Conservation (phyloP, 192 early-diverging fungal species). For the Geranomyces variabilis region DNA sequence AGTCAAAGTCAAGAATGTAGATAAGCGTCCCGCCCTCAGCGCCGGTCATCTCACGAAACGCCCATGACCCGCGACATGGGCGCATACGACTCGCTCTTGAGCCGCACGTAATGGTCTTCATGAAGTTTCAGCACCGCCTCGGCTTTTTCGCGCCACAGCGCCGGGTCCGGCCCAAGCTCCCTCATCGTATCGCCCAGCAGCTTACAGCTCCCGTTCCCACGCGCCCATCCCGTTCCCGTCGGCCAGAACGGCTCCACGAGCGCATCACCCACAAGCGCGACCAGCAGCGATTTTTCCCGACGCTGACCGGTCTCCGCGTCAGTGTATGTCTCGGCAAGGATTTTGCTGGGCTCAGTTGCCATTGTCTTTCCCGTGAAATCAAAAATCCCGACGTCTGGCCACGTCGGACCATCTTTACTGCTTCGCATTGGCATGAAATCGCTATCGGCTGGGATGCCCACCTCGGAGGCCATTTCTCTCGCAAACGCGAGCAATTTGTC, state of each 20-base stretch:
- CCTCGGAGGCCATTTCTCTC: conserved; percentile 18
- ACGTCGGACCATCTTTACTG: not conserved
- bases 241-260: conserved; percentile 34
- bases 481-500: conserved; percentile 16
- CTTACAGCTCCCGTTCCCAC: conserved; percentile 18
- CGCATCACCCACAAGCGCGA: conserved; percentile 35
- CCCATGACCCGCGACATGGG: conserved; percentile 26
- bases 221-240: conserved; percentile 33
- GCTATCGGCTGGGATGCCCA: conserved; percentile 8
- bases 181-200: not conserved
- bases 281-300: conserved; percentile 14
- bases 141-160: conserved; percentile 1
- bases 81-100: conserved; percentile 26
- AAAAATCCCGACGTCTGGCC: conserved; percentile 31
- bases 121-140: conserved; percentile 3
- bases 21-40: not conserved
- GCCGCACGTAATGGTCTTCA: conserved; percentile 20
- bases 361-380: conserved; percentile 28
- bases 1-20: too few species aligned
- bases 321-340: not conserved
- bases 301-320: not conserved
- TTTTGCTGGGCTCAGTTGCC: conserved; percentile 18
- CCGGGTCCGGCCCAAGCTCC: conserved; percentile 17
- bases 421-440: conserved; percentile 16
- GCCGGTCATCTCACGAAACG: not conserved